A percentile compares a stretch with the other conserved stretches of the same genome.
phyloP scores from a whole-genome alignment of 345 rosid genomes.

The Brassica cretica region DNA sequence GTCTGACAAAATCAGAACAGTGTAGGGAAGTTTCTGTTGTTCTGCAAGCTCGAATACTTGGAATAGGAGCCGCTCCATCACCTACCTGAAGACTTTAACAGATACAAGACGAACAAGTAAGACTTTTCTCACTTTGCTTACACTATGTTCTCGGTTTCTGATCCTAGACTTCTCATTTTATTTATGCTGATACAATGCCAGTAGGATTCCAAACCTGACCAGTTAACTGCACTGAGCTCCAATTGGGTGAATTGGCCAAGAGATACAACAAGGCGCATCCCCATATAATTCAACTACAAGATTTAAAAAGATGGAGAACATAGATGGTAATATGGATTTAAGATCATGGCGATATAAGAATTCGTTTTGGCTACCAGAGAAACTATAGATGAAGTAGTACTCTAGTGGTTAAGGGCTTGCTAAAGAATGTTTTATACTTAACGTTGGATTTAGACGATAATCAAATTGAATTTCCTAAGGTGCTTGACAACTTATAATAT shows the following conservation, averaged over 20 bases:
- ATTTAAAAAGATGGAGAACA: neutral
- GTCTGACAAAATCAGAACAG: slow-evolving; percentile 23
- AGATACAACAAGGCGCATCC: neutral
- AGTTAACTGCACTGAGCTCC: neutral
- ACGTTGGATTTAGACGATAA: neutral
- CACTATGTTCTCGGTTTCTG: slow-evolving; percentile 1
- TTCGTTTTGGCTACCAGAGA: neutral
- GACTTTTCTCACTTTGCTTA: slow-evolving; percentile 14
- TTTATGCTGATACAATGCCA: slow-evolving; percentile 15
- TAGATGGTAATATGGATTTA: neutral
- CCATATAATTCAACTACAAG: neutral
- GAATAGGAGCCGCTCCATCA: slow-evolving; percentile 18
- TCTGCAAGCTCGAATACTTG: neutral
- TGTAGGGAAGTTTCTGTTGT: slow-evolving; percentile 10
- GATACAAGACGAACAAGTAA: slow-evolving; percentile 38
- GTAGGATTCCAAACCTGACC: neutral
- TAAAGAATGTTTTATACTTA: neutral
- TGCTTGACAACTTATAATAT: neutral
- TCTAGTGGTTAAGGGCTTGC: neutral
- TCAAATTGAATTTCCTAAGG: neutral
- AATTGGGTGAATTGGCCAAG: neutral
- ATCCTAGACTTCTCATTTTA: slow-evolving; percentile 1
- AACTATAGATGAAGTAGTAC: neutral
- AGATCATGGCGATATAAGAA: neutral
- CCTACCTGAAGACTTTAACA: neutral